A percentile compares a stretch with the other conserved stretches of the same genome.
These are phyloP conservation scores for Yamadazyma epiphylla DNA, from an alignment of 1,139 yeast species.

Conservation along the genomic window DNA sequence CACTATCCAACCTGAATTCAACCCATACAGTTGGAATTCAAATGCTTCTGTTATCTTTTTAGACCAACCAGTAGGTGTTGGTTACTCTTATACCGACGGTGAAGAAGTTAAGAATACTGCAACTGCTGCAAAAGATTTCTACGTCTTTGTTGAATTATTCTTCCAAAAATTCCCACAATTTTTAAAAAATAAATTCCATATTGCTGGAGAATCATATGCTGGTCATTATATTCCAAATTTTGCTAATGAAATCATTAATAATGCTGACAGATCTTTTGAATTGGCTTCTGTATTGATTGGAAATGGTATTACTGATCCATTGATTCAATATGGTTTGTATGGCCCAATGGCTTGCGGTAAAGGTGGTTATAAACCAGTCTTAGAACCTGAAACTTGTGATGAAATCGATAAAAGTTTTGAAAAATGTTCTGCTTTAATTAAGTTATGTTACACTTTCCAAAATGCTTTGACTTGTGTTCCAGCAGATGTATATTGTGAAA, in stretches of 20 bases:
- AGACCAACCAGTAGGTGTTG: conserved; percentile 94
- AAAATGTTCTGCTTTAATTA: conserved; percentile 74
- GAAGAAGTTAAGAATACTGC: conserved; percentile 57
- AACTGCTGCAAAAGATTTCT: conserved; percentile 78
- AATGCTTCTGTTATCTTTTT: conserved; percentile 89
- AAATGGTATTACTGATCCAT: conserved; percentile 78
- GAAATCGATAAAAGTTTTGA: conserved; percentile 59
- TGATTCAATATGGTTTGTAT: conserved; percentile 64
- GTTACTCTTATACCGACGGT: conserved; percentile 66
- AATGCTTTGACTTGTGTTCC: conserved; percentile 90
- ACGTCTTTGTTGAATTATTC: conserved; percentile 70
- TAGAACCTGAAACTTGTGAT: conserved; percentile 59
- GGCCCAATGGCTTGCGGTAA: conserved; percentile 83
- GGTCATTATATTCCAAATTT: conserved; percentile 84
- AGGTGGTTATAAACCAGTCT: conserved; percentile 71
- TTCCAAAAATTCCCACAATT: conserved; percentile 72
- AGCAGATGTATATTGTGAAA: conserved; percentile 83
- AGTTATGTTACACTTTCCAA: conserved; percentile 72
- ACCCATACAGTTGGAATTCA: conserved; percentile 83
- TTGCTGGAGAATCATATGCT: conserved; percentile 86
- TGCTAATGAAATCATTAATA: conserved; percentile 66
- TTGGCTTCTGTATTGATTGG: conserved; percentile 74
- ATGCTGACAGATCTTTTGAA: conserved; percentile 64
- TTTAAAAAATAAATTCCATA: conserved; percentile 59
- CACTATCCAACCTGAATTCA: conserved; percentile 65